Evolutionary conservation across 2,329 filamentous ascomycete genomes (phyloP).

Genomic region (Trichoderma polysporum): DNA sequence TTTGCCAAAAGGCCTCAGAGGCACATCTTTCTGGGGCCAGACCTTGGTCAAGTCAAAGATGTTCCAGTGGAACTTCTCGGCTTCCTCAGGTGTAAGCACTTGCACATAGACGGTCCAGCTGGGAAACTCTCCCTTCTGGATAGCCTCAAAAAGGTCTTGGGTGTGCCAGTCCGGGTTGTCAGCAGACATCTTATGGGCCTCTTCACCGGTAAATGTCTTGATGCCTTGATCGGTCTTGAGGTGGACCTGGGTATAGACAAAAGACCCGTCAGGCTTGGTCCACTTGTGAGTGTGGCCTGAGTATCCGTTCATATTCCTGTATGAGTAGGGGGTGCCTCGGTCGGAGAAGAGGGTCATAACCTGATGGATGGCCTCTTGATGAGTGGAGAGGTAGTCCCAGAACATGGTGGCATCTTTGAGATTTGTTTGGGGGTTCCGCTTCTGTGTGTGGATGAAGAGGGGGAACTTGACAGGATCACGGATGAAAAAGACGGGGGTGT

Average conservation of each 20-base stretch:
- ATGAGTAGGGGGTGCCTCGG: conserved; percentile 64
- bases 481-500: conserved; percentile 76
- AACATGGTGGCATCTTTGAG: conserved; percentile 67
- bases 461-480: conserved; percentile 74
- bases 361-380: conserved; percentile 63
- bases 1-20: conserved; percentile 59
- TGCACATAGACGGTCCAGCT: conserved; percentile 66
- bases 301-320: conserved; percentile 67
- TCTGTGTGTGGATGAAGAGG: conserved; percentile 74
- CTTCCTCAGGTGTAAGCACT: conserved; percentile 60
- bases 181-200: conserved; percentile 53
- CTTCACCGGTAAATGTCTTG: conserved; percentile 58
- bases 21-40: conserved; percentile 64
- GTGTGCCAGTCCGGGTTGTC: conserved; percentile 63
- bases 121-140: conserved; percentile 59
- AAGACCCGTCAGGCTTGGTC: conserved; percentile 63
- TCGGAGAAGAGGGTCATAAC: conserved; percentile 67
- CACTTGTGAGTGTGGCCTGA: conserved; percentile 67
- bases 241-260: conserved; percentile 66
- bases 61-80: conserved; percentile 60
- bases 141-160: conserved; percentile 64
- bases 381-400: conserved; percentile 48
- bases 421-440: conserved; percentile 71
- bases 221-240: conserved; percentile 62
- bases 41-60: conserved; percentile 70